Conservation (phyloP, 2,329 filamentous ascomycete genomes). For the Pseudogymnoascus sp. region DNA sequence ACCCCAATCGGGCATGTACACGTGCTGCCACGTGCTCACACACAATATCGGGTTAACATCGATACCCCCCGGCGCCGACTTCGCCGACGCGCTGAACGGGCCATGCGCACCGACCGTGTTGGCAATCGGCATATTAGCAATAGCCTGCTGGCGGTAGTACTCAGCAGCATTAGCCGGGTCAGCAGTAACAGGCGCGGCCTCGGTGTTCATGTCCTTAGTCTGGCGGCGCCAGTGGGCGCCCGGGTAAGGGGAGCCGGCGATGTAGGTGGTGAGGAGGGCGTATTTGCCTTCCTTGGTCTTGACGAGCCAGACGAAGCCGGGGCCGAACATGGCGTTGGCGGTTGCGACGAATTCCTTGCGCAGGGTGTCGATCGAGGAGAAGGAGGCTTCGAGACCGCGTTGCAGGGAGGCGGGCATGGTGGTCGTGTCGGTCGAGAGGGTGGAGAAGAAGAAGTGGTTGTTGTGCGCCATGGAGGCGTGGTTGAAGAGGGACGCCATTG, state of each 20-base stretch:
- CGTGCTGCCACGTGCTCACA: conserved; percentile 94
- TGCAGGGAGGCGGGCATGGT: conserved; percentile 49
- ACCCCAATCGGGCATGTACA: conserved; percentile 76
- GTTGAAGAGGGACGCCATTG: conserved; percentile 78
- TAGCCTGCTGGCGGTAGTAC: conserved; percentile 32
- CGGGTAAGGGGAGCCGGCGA: conserved; percentile 80
- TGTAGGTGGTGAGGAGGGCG: conserved; percentile 79
- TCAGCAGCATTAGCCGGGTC: conserved; percentile 24
- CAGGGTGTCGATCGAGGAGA: conserved; percentile 76
- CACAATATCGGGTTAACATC: conserved; percentile 72
- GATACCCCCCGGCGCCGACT: conserved; percentile 54
- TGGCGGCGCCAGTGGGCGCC: conserved; percentile 70
- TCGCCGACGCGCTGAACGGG: conserved; percentile 23
- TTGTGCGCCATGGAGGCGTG: conserved; percentile 94
- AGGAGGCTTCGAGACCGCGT: conserved; percentile 55
- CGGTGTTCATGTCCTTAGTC: conserved; percentile 60
- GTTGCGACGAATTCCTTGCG: conserved; percentile 70
- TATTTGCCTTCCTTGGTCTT: conserved; percentile 37
- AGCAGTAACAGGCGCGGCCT: conserved; percentile 27
- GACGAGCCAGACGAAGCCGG: conserved; percentile 95
- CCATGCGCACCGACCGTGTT: conserved; percentile 28
- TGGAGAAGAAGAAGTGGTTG: conserved; percentile 73
- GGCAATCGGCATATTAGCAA: conserved; percentile 25
- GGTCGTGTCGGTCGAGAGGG: conserved; percentile 37
- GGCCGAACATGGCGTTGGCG: conserved; percentile 87